Conservation (phyloP, 495 filamentous ascomycete genomes). For the Penicillium nucicola region DNA sequence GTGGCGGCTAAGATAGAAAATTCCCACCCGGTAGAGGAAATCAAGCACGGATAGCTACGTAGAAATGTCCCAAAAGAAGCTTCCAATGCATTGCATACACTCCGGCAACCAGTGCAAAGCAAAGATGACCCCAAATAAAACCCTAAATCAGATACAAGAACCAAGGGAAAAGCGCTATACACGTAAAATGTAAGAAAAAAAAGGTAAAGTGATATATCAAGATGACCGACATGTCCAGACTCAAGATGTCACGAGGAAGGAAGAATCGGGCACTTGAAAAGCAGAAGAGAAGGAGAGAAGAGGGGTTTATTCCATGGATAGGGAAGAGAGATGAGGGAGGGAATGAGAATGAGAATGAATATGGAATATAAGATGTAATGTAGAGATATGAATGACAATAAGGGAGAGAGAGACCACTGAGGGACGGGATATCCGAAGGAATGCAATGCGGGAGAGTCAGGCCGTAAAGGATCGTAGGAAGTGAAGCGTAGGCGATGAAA, state of each 20-base stretch:
- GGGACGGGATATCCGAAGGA: background rate
- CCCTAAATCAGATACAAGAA: background rate
- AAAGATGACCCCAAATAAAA: slow-evolving; percentile 2
- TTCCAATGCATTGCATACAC: slow-evolving; percentile 12
- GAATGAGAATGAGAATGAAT: background rate
- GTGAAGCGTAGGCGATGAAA: slow-evolving; percentile 19
- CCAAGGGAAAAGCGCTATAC: slow-evolving; percentile 1
- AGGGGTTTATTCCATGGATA: background rate
- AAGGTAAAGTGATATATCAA: slow-evolving; percentile 10
- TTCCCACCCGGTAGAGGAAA: too few species aligned
- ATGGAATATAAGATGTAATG: too few species aligned
- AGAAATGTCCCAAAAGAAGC: slow-evolving; percentile 5
- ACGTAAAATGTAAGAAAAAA: slow-evolving; percentile 1
- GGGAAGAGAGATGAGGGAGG: background rate
- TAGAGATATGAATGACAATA: background rate
- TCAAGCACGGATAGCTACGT: too few species aligned
- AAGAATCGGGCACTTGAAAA: background rate
- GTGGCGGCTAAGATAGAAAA: too few species aligned
- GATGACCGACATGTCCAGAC: slow-evolving; percentile 23
- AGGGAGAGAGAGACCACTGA: background rate
- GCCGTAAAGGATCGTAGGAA: slow-evolving; percentile 25
- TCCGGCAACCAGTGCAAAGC: slow-evolving; percentile 7
- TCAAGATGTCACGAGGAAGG: slow-evolving; percentile 12
- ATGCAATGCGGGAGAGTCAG: slow-evolving; percentile 13
- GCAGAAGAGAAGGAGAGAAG: slow-evolving; percentile 1